phyloP scores from a whole-genome alignment of 768 basidiomycete genomes.

The Panus rudis region DNA sequence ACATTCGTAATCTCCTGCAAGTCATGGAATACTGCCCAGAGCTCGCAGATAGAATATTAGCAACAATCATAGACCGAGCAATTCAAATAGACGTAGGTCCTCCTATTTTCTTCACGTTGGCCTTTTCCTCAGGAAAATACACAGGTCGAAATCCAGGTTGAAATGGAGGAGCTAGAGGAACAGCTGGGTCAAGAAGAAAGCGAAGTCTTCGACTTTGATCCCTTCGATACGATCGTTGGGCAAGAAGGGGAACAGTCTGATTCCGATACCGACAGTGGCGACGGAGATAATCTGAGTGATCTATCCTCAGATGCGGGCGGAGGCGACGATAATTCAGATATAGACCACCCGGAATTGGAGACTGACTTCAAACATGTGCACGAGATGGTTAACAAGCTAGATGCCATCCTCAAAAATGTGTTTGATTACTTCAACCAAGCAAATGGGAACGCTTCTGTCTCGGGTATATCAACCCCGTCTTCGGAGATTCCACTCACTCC shows the following conservation, averaged over 20 bases:
- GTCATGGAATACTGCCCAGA: conserved; percentile 86
- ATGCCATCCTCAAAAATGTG: conserved; percentile 76
- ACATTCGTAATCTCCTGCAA: conserved; percentile 82
- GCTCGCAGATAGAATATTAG: conserved; percentile 74
- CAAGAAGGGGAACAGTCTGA: conserved; percentile 63
- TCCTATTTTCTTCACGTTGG: not conserved
- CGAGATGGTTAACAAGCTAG: conserved; percentile 89
- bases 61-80: conserved; percentile 86
- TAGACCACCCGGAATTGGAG: conserved; percentile 27
- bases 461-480: conserved; percentile 19
- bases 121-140: not conserved
- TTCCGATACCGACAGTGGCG: conserved; percentile 41
- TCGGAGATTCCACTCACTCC: conserved; percentile 16
- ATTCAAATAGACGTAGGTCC: conserved; percentile 87
- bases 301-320: conserved; percentile 65
- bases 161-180: conserved; percentile 85
- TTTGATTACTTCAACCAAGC: conserved; percentile 76
- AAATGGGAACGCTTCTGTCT: conserved; percentile 18
- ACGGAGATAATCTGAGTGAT: conserved; percentile 55
- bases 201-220: conserved; percentile 69
- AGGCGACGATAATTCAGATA: conserved; percentile 36
- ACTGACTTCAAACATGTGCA: conserved; percentile 63
- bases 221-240: conserved; percentile 78
- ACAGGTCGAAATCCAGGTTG: conserved; percentile 96
- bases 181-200: conserved; percentile 45